Evolutionary conservation across 2,329 filamentous ascomycete species (phyloP).

Genomic region (Aspergillus sp.): DNA sequence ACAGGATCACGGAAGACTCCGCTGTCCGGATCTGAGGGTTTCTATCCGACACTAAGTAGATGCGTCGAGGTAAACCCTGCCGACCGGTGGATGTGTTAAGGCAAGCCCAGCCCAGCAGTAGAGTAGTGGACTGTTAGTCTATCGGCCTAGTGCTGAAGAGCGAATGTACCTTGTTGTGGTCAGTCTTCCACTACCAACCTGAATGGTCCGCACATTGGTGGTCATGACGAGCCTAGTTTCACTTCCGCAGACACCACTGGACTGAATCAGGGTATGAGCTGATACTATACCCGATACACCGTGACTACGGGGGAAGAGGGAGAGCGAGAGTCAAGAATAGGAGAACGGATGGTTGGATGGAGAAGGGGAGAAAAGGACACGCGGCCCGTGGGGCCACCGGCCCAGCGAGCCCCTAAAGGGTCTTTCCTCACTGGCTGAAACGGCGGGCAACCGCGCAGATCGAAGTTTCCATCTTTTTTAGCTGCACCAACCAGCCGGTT

Average conservation of each 20-base stretch:
- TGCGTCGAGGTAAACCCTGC: background rate
- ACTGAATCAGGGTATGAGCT: background rate
- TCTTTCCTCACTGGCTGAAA: conserved; percentile 19
- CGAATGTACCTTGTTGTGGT: background rate
- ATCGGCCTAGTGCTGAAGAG: background rate
- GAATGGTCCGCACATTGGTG: background rate
- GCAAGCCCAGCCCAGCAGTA: background rate
- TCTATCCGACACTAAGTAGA: background rate
- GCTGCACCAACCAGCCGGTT: conserved; percentile 2
- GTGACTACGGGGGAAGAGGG: too few relatives aligned
- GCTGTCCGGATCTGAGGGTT: background rate
- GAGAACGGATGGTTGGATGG: background rate
- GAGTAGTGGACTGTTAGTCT: too few relatives aligned
- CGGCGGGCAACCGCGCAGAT: conserved; percentile 23
- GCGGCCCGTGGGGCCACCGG: conserved; percentile 27
- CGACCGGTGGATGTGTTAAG: background rate
- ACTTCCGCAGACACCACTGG: background rate
- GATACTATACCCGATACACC: background rate
- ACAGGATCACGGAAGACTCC: background rate
- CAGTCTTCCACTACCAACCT: background rate
- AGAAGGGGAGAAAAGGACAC: conserved; percentile 20
- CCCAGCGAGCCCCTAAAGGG: conserved; percentile 6
- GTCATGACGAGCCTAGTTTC: background rate
- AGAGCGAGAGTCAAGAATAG: conserved; percentile 6
- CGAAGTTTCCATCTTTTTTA: conserved; percentile 10